phyloP scores from a whole-genome alignment of 805 yeast genomes.

The Lipomyces yamadae region DNA sequence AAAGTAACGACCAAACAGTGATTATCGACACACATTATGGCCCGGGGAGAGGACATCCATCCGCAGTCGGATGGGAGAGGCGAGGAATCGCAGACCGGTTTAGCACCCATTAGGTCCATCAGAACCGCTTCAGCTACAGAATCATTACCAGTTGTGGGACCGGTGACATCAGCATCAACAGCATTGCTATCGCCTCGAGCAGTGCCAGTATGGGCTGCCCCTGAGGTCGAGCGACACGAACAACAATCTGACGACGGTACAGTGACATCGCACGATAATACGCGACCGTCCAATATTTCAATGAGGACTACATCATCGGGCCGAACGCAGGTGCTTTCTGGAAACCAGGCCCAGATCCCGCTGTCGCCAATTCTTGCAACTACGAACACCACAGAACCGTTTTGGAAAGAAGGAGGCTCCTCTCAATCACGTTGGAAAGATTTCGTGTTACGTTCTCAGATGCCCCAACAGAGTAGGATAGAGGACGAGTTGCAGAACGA shows the following conservation, averaged over 20 bases:
- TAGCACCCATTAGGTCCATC: neutral
- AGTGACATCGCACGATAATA: neutral
- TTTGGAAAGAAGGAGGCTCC: neutral
- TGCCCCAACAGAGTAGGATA: slow-evolving; percentile 19
- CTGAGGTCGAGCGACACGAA: slow-evolving; percentile 4
- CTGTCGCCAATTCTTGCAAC: slow-evolving; percentile 31
- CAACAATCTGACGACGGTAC: neutral
- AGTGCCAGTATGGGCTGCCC: slow-evolving; percentile 28
- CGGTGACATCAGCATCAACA: neutral
- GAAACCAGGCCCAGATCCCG: slow-evolving; percentile 6
- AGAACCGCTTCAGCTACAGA: neutral
- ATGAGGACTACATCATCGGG: slow-evolving; percentile 8
- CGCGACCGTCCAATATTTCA: neutral
- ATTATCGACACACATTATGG: neutral
- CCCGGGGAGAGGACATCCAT: neutral
- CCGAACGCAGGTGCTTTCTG: slow-evolving; percentile 10
- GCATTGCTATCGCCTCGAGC: slow-evolving; percentile 22
- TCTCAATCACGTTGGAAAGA: slow-evolving; percentile 23
- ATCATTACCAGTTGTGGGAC: neutral
- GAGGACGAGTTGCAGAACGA: slow-evolving; percentile 13
- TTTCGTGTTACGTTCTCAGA: slow-evolving; percentile 22
- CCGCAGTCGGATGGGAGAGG: neutral
- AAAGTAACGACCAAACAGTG: neutral
- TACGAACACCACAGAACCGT: slow-evolving; percentile 21
- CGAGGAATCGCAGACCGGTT: neutral